A percentile compares a stretch with the other conserved stretches of the same genome.
These are phyloP conservation scores for Prunus mongolica DNA, from an alignment of 306 rosid genomes.

Conservation along the genomic window DNA sequence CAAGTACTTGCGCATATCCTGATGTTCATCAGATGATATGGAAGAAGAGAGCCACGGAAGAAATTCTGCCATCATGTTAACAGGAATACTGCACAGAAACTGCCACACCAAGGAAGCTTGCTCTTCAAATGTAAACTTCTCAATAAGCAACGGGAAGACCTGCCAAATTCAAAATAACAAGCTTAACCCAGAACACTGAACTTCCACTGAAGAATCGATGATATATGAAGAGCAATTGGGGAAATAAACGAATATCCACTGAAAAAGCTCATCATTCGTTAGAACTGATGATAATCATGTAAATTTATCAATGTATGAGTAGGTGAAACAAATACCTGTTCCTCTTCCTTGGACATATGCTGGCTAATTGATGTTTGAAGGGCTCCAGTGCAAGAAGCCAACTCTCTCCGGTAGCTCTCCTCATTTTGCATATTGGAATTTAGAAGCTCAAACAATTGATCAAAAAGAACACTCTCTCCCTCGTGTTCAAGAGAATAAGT, in stretches of 20 bases:
- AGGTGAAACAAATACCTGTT: constrained; percentile 56
- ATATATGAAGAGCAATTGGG: no score
- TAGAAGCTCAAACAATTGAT: constrained; percentile 71
- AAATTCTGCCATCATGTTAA: constrained; percentile 78
- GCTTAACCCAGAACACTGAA: background rate
- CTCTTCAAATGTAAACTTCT: constrained; percentile 77
- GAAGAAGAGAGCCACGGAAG: constrained; percentile 89
- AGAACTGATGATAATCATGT: background rate
- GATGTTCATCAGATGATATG: constrained; percentile 71
- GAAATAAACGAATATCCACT: background rate
- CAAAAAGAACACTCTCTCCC: constrained; percentile 79
- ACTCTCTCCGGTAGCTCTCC: constrained; percentile 73
- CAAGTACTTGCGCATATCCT: constrained; percentile 64
- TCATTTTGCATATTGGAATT: constrained; percentile 52
- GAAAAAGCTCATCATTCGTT: background rate
- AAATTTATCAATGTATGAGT: background rate
- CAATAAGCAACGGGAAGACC: constrained; percentile 92
- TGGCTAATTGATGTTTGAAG: constrained; percentile 78
- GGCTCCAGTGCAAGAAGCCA: constrained; percentile 87
- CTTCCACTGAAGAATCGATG: no score
- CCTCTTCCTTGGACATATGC: constrained; percentile 97
- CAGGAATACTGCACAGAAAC: constrained; percentile 92
- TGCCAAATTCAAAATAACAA: constrained; percentile 35
- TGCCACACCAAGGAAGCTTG: constrained; percentile 91
- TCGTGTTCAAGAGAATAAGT: constrained; percentile 91